A percentile compares a stretch with the other conserved stretches of the same genome.
Conservation (phyloP, 192 early-diverging fungal species). For the Backusella tuberculispora region DNA sequence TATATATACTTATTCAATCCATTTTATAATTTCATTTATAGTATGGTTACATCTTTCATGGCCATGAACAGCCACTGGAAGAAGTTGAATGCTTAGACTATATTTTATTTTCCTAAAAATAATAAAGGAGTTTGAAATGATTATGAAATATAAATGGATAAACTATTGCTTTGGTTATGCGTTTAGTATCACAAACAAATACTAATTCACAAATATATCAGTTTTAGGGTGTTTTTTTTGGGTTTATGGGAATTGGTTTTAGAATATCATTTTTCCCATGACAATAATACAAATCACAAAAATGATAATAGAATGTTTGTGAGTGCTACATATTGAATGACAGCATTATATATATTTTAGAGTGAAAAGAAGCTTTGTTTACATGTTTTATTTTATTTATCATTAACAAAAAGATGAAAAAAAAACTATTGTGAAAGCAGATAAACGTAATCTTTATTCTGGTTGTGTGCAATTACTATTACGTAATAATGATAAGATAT, state of each 20-base stretch:
- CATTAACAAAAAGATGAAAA: no score
- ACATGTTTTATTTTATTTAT: no score
- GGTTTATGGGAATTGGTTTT: slow-evolving; percentile 9
- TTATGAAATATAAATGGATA: not conserved
- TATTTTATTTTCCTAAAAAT: slow-evolving; percentile 13
- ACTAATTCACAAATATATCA: not conserved
- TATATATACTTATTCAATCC: not conserved
- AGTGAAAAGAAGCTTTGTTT: no score
- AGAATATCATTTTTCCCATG: slow-evolving; percentile 11
- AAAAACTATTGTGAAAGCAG: no score
- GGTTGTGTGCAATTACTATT: no score
- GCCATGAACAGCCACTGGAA: slow-evolving; percentile 63
- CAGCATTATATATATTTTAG: no score
- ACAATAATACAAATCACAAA: not conserved
- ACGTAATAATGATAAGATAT: no score
- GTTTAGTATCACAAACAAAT: not conserved
- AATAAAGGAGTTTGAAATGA: slow-evolving; percentile 8
- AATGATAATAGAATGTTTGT: not conserved
- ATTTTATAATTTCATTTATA: slow-evolving; percentile 24
- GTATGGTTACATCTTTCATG: slow-evolving; percentile 70
- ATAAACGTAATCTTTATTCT: no score
- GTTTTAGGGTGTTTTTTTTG: not conserved
- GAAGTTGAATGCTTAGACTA: slow-evolving; percentile 43
- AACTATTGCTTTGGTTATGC: not conserved
- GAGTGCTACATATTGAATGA: no score